phyloP scores from a whole-genome alignment of 2,329 filamentous ascomycete genomes.

The Scedosporium dehoogii region DNA sequence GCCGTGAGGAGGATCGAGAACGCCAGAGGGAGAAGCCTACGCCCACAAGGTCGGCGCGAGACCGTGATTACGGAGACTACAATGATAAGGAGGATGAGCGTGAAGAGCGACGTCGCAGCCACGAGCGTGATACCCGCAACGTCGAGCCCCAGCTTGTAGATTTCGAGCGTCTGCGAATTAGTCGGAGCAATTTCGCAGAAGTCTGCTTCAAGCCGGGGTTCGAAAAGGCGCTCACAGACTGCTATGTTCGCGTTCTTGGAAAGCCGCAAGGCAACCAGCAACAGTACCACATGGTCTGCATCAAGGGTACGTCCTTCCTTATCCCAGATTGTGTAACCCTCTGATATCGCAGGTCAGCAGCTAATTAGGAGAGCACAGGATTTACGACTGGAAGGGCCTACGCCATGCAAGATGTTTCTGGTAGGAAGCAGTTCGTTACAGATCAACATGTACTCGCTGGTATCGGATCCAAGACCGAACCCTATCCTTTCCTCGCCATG shows the following conservation, averaged over 20 bases:
- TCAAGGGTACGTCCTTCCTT: conserved; percentile 55
- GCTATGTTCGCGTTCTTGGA: conserved; percentile 76
- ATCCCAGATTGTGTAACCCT: not conserved
- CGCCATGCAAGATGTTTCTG: conserved; percentile 68
- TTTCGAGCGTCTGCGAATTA: conserved; percentile 73
- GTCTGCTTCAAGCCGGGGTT: conserved; percentile 93
- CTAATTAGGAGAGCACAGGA: conserved; percentile 36
- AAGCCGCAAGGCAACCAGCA: conserved; percentile 62
- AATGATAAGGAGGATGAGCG: conserved; percentile 68
- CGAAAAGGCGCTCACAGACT: conserved; percentile 68
- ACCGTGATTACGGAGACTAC: conserved; percentile 43
- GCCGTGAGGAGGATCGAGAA: conserved; percentile 47
- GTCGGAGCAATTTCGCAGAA: conserved; percentile 76
- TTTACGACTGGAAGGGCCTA: conserved; percentile 76
- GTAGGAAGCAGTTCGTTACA: conserved; percentile 56
- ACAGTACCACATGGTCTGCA: conserved; percentile 78
- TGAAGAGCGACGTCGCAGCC: conserved; percentile 55
- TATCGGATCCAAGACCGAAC: conserved; percentile 72
- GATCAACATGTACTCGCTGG: conserved; percentile 76
- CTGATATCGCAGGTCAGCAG: not conserved
- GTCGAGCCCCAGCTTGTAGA: conserved; percentile 57
- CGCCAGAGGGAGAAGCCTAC: conserved; percentile 40
- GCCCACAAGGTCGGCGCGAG: conserved; percentile 14
- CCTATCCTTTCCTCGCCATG: conserved; percentile 84
- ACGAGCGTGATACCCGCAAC: conserved; percentile 52